Evolutionary conservation across 306 rosid species (phyloP).

Genomic region (Medicago ruthenica): DNA sequence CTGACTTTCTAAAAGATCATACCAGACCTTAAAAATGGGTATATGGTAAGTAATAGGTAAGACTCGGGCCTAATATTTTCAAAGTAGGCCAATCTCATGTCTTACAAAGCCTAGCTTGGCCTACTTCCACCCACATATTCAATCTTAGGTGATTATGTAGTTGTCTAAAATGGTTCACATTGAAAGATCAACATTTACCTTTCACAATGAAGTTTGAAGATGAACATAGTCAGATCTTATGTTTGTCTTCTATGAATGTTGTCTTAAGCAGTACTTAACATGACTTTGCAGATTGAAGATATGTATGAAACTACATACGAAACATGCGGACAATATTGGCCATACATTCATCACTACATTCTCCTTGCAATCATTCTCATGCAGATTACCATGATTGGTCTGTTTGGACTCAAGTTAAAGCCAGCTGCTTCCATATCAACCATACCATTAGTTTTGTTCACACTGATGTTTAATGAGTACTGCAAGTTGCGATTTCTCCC

Average conservation of each 20-base stretch:
- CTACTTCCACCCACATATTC: no score
- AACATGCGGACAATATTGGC: conserved; percentile 90
- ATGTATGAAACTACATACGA: conserved; percentile 79
- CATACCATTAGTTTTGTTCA: conserved; percentile 69
- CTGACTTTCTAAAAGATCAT: no score
- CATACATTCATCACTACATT: conserved; percentile 79
- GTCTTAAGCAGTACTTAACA: conserved; percentile 5
- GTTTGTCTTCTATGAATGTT: conserved; percentile 19
- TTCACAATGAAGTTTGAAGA: no score
- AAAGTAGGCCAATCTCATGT: no score
- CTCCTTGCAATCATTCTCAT: conserved; percentile 73
- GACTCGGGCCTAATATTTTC: no score
- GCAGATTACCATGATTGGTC: conserved; percentile 97
- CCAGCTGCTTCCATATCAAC: conserved; percentile 87
- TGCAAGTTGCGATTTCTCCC: conserved; percentile 97
- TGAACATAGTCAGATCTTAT: background rate
- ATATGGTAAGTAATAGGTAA: no score
- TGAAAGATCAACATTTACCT: no score
- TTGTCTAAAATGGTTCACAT: no score
- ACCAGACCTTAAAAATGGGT: no score
- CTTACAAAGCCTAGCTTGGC: no score
- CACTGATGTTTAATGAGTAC: conserved; percentile 79
- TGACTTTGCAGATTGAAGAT: conserved; percentile 74
- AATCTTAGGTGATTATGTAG: no score
- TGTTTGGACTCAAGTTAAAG: conserved; percentile 79